Conservation (phyloP, 2,329 filamentous ascomycete genomes). For the Fusarium devonianum region DNA sequence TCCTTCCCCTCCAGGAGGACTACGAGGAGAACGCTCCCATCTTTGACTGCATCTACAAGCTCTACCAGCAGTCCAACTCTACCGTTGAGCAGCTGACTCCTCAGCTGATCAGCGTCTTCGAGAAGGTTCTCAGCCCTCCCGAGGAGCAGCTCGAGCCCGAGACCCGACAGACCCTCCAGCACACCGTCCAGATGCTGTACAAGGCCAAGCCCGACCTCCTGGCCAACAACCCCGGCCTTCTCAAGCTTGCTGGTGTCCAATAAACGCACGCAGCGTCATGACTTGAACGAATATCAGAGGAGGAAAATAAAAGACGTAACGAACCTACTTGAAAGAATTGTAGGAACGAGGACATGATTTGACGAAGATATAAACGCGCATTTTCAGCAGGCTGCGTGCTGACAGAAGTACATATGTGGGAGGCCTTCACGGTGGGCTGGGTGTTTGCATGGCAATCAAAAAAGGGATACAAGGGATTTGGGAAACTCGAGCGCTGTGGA, state of each 20-base stretch:
- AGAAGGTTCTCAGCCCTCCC: constrained; percentile 74
- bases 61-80: constrained; percentile 76
- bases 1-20: constrained; percentile 89
- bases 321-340: constrained; percentile 18
- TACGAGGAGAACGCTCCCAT: constrained; percentile 96
- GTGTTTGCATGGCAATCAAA: constrained; percentile 17
- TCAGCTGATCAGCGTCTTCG: constrained; percentile 73
- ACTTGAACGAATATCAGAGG: constrained; percentile 27
- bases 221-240: constrained; percentile 43
- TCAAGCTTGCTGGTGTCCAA: constrained; percentile 44
- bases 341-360: constrained; percentile 37
- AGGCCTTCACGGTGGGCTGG: constrained; percentile 18
- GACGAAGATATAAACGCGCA: constrained; percentile 33
- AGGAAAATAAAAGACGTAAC: constrained; percentile 21
- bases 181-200: constrained; percentile 63
- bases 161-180: constrained; percentile 70
- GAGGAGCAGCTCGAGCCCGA: constrained; percentile 78
- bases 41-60: constrained; percentile 85
- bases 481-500: constrained; percentile 26
- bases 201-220: constrained; percentile 47
- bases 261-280: constrained; percentile 28
- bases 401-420: constrained; percentile 38
- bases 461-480: constrained; percentile 9
- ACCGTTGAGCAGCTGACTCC: constrained; percentile 75
- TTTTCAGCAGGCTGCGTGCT: constrained; percentile 19